A percentile compares a stretch with the other conserved stretches of the same genome.
Evolutionary conservation across 148 eudicot species (phyloP).

Genomic region (Rhododendron griersonianum): DNA sequence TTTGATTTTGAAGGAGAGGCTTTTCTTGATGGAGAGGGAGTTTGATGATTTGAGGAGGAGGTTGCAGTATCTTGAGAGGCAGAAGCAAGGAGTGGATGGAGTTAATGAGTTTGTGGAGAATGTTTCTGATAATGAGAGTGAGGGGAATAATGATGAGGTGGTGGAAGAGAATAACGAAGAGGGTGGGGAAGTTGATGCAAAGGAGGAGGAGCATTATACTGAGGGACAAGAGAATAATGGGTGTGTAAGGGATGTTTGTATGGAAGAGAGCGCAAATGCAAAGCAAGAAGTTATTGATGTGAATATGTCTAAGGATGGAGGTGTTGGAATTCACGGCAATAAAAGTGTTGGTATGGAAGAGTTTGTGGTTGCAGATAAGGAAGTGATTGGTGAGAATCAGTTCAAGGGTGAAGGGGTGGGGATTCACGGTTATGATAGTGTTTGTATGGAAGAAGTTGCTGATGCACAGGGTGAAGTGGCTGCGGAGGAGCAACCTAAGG

Average conservation of each 20-base stretch:
- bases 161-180: neutral
- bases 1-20: constrained; percentile 21
- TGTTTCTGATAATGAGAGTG: constrained; percentile 17
- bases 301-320: neutral
- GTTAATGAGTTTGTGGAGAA: constrained; percentile 12
- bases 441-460: neutral
- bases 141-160: constrained; percentile 6
- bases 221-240: neutral
- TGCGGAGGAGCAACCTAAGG: neutral
- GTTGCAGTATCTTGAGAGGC: constrained; percentile 17
- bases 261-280: neutral
- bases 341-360: neutral
- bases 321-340: neutral
- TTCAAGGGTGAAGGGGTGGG: neutral
- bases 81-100: neutral
- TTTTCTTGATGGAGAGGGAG: constrained; percentile 29
- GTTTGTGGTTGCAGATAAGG: neutral
- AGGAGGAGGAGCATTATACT: neutral
- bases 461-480: neutral
- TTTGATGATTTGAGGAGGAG: constrained; percentile 27
- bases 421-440: neutral
- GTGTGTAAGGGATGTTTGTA: constrained; percentile 2
- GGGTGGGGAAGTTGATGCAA: neutral
- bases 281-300: neutral
- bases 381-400: neutral